Evolutionary conservation across 1,139 yeast genomes (phyloP), one percentile per base, ranked within the genome.

Genomic region (Magnusiomyces suaveolens): DNA sequence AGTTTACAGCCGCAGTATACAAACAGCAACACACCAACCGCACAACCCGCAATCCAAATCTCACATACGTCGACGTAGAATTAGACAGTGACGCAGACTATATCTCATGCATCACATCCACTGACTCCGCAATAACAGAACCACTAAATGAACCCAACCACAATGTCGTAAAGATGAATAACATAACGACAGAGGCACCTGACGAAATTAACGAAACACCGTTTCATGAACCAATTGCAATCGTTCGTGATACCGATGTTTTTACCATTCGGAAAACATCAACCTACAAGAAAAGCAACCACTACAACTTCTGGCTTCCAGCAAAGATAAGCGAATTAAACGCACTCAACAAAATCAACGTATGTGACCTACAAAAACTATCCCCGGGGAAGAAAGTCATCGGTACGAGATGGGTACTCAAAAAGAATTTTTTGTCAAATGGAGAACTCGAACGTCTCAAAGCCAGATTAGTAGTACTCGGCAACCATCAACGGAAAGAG

Each of bases 401-500:
- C 20, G 23, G 36, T 24, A 21, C 36, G 14, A 53, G 46, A 43
- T 55, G 58, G 55, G 52, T 54, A 10, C 53, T 50, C 50, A 52
- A 39, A 26, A 25, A 46, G 36, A 57, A 57, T 43, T 18, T 23
- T n/a, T 36, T 44, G 20, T 47, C 50, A 3, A 43, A 38, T 29
- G 57, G 59, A 12, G 21, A 43, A 14, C 33, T 57, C 8, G 49
- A 54, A 20, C 39, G 47, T 18, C 55, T 44, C 43, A 57, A 57
- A 46, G 52, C 56, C n/a, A 47, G 58, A 25, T 51, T 57, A 12
- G 59, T 57, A 4, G 60, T 54, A 3, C 53, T 44, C 41, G 59
- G 58, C 20, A 66, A 65, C 48, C 41, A 36, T 10, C 18, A 36
- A 36, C 12, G 33, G 18, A 10, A 36, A 16, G 16, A 14, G 16